These are phyloP conservation scores for Suhomyces prunicola DNA, from an alignment of 805 yeast genomes.

Conservation along the genomic window DNA sequence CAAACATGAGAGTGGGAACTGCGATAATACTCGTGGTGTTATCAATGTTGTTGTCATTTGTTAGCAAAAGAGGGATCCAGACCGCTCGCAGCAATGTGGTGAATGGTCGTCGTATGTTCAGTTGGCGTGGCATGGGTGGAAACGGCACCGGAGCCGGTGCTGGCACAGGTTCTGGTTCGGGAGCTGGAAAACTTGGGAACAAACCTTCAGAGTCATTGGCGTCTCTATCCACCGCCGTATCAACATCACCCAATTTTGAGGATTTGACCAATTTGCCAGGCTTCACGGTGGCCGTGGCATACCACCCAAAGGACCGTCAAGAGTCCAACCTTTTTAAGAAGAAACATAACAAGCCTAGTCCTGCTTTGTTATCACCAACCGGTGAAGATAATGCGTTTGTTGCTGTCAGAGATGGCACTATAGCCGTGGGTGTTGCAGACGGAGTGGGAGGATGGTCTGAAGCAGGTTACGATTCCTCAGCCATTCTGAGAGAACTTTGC, in stretches of 20 bases:
- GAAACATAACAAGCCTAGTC: constrained; percentile 22
- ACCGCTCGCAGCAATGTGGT: background rate
- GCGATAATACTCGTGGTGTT: constrained; percentile 10
- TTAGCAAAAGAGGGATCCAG: constrained; percentile 11
- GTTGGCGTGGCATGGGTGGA: constrained; percentile 1
- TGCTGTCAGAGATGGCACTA: constrained; percentile 38
- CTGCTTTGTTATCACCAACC: constrained; percentile 51
- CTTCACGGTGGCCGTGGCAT: constrained; percentile 65
- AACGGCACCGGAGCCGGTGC: background rate
- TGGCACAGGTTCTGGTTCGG: constrained; percentile 4
- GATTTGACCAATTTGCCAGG: constrained; percentile 25
- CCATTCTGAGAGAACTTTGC: constrained; percentile 80
- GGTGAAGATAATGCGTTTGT: constrained; percentile 78
- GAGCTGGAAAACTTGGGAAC: background rate
- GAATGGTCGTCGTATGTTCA: background rate
- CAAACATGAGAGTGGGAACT: background rate
- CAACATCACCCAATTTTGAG: constrained; percentile 19
- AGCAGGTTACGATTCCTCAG: constrained; percentile 85
- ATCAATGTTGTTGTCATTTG: constrained; percentile 19
- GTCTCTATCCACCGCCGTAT: constrained; percentile 15
- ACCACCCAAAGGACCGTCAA: constrained; percentile 66
- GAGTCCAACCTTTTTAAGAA: constrained; percentile 45
- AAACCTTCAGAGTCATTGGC: constrained; percentile 9
- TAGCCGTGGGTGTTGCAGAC: constrained; percentile 83
- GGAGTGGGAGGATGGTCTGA: constrained; percentile 99